A percentile compares a stretch with the other conserved stretches of the same genome.
phyloP scores from a whole-genome alignment of 257 asterid genomes.

The Misopates orontium region DNA sequence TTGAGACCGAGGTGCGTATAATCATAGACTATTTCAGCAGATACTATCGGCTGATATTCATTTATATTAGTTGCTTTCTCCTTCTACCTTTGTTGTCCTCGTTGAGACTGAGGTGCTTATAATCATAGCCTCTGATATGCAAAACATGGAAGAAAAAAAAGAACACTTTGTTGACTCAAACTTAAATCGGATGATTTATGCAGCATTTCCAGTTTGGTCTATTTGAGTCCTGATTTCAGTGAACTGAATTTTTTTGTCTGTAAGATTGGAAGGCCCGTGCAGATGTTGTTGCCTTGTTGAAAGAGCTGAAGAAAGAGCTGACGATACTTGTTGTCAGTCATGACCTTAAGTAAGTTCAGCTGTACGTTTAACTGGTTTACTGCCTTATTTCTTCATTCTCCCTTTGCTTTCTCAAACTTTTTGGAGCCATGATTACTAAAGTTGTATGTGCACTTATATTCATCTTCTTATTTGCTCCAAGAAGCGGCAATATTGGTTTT shows the following conservation, averaged over 20 bases:
- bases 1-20: conserved; percentile 7
- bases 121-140: too few relatives aligned
- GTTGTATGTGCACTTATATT: conserved; percentile 7
- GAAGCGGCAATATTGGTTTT: not conserved
- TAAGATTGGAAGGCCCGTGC: conserved; percentile 96
- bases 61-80: conserved; percentile 5
- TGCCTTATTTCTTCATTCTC: conserved; percentile 16
- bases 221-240: conserved; percentile 1
- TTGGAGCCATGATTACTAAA: conserved; percentile 18
- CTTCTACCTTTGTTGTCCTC: conserved; percentile 18
- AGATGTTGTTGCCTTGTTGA: conserved; percentile 80
- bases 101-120: too few relatives aligned
- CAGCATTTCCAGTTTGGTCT: conserved; percentile 14
- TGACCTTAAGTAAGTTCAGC: conserved; percentile 76
- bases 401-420: not conserved
- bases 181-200: conserved; percentile 9
- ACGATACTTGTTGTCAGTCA: conserved; percentile 92
- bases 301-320: conserved; percentile 72
- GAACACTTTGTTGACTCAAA: too few relatives aligned
- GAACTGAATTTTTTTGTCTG: conserved; percentile 18
- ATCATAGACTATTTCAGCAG: not conserved
- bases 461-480: not conserved
- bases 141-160: too few relatives aligned
- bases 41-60: too few relatives aligned
- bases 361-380: conserved; percentile 16